A percentile compares a stretch with the other conserved stretches of the same genome.
Conservation (phyloP, 1,284 basidiomycete genomes). For the Cystobasidium sp. region DNA sequence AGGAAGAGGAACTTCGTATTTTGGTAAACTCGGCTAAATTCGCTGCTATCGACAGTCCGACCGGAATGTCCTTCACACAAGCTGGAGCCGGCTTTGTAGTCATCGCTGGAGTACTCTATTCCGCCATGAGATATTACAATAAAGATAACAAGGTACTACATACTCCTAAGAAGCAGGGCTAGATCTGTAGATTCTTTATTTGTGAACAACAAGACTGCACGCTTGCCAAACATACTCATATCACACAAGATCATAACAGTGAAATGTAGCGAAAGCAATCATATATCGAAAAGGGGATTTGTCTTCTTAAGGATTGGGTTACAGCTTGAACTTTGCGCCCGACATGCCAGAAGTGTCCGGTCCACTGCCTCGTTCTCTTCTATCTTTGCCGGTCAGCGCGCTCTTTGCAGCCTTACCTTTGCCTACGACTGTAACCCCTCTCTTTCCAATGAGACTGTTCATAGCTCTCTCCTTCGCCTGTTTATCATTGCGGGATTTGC, state of each 20-base stretch:
- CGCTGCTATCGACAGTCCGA: conserved; percentile 26
- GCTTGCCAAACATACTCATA: background rate
- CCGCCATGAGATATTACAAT: conserved; percentile 35
- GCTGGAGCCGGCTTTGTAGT: conserved; percentile 36
- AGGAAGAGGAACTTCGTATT: background rate
- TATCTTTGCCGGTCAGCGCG: conserved; percentile 36
- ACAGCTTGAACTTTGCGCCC: conserved; percentile 37
- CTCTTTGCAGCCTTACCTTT: conserved; percentile 48
- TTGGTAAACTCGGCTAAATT: conserved; percentile 41
- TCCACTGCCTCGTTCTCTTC: conserved; percentile 9
- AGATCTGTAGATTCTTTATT: background rate
- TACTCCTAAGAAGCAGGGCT: conserved; percentile 15
- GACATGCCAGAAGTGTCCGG: conserved; percentile 14
- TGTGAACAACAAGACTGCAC: background rate
- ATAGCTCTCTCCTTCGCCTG: conserved; percentile 59
- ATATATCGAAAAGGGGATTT: background rate
- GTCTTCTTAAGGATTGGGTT: background rate
- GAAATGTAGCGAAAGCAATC: background rate
- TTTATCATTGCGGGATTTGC: conserved; percentile 68
- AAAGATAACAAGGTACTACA: conserved; percentile 20
- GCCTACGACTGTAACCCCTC: conserved; percentile 53
- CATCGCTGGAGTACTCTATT: conserved; percentile 21
- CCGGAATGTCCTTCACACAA: conserved; percentile 38
- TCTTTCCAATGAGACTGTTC: conserved; percentile 49
- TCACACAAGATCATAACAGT: background rate